Conservation (phyloP, 1,284 basidiomycete species). For the Cutaneotrichosporon spelunceum region DNA sequence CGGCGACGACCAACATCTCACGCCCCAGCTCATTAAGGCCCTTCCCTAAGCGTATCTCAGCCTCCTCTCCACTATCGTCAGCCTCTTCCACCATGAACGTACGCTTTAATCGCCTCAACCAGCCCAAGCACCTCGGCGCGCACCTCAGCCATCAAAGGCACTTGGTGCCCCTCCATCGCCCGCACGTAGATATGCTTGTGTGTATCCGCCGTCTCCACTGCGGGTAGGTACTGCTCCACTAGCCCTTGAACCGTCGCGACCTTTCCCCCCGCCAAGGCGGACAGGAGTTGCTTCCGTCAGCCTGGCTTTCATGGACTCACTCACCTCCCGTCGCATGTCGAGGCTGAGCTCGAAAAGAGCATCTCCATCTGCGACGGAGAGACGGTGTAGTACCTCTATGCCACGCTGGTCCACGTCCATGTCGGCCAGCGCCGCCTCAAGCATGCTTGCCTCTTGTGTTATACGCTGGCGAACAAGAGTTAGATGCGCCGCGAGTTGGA, state of each 20-base stretch:
- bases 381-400: neutral
- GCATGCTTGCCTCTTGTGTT: conserved; percentile 23
- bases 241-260: neutral
- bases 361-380: neutral
- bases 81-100: too few relatives aligned
- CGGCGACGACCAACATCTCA: conserved; percentile 9
- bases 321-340: conserved; percentile 10
- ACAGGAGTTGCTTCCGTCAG: neutral
- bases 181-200: conserved; percentile 1
- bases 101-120: neutral
- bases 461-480: conserved; percentile 31
- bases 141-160: neutral
- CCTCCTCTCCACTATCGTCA: neutral
- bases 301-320: neutral
- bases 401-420: neutral
- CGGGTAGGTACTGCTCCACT: neutral
- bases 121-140: neutral
- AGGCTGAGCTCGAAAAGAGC: neutral
- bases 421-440: conserved; percentile 21
- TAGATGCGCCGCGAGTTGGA: conserved; percentile 37
- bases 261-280: neutral
- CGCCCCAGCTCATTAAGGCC: conserved; percentile 1
- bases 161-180: neutral
- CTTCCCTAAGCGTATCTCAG: neutral
- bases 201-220: neutral